These are phyloP conservation scores for Keqinozyma sinolaborantium DNA, from an alignment of 1,139 yeast genomes.

Conservation along the genomic window DNA sequence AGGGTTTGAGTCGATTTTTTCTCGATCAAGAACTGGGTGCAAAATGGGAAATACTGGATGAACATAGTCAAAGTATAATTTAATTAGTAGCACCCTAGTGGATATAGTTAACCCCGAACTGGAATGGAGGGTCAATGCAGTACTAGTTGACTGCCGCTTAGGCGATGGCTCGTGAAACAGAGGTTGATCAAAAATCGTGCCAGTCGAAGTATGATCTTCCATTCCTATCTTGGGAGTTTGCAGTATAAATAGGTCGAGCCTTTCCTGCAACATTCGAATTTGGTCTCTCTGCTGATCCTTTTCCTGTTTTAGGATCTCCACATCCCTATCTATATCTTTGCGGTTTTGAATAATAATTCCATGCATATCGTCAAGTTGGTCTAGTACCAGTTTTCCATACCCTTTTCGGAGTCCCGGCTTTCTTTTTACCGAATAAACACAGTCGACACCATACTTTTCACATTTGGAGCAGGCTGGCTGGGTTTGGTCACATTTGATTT, in stretches of 20 bases:
- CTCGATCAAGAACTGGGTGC: conserved; percentile 8
- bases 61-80: conserved; percentile 10
- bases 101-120: conserved; percentile 6
- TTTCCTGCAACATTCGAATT: conserved; percentile 5
- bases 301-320: conserved; percentile 7
- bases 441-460: conserved; percentile 17
- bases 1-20: conserved; percentile 5
- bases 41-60: conserved; percentile 15
- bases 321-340: too few relatives aligned
- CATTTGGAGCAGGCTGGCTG: conserved; percentile 33
- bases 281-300: conserved; percentile 3
- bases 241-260: conserved; percentile 7
- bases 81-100: too few relatives aligned
- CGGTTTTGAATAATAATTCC: too few relatives aligned
- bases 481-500: conserved; percentile 30
- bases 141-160: too few relatives aligned
- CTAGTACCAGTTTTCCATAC: conserved; percentile 23
- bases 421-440: conserved; percentile 26
- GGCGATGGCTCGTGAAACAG: too few relatives aligned
- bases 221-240: too few relatives aligned
- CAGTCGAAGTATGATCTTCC: too few relatives aligned
- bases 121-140: conserved; percentile 8
- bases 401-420: conserved; percentile 28
- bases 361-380: conserved; percentile 13
- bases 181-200: too few relatives aligned